phyloP scores from a whole-genome alignment of 139 green algal genomes.

The Tetraselmis striata region DNA sequence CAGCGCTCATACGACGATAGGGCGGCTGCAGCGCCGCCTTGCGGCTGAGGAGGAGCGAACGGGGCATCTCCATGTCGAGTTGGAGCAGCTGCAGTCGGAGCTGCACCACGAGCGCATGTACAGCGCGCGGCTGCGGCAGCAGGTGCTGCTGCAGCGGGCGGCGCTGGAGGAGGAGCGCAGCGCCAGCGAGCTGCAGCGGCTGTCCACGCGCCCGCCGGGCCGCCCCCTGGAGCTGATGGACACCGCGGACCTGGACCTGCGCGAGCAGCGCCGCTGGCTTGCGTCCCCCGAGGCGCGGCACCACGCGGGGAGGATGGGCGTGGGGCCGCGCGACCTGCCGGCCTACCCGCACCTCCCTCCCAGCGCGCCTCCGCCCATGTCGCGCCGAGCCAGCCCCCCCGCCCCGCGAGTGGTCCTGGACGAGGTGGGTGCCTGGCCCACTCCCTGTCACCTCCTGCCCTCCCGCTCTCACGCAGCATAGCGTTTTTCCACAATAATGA shows the following conservation, averaged over 20 bases:
- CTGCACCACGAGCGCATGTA: neutral
- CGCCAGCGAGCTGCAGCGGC: too few species aligned
- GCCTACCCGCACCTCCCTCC: neutral
- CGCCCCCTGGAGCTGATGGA: neutral
- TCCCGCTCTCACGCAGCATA: too few species aligned
- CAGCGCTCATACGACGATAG: neutral
- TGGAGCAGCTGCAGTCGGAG: neutral
- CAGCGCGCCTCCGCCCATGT: neutral
- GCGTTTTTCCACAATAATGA: too few species aligned
- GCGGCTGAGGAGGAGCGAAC: neutral
- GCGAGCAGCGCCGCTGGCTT: neutral
- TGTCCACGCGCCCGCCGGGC: too few species aligned
- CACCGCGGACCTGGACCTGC: neutral
- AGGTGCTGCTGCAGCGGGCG: neutral
- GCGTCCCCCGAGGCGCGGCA: too few species aligned
- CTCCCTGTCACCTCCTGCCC: too few species aligned
- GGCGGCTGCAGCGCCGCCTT: neutral
- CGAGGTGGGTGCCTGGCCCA: too few species aligned
- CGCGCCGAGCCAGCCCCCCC: too few species aligned
- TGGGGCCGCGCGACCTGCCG: neutral
- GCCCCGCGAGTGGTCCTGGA: too few species aligned
- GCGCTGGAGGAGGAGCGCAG: neutral
- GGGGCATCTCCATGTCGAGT: neutral
- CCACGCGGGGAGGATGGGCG: neutral
- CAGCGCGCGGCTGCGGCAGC: neutral